Evolutionary conservation across 2,329 filamentous ascomycete genomes (phyloP).

Genomic region (Calonectria pauciramosa): DNA sequence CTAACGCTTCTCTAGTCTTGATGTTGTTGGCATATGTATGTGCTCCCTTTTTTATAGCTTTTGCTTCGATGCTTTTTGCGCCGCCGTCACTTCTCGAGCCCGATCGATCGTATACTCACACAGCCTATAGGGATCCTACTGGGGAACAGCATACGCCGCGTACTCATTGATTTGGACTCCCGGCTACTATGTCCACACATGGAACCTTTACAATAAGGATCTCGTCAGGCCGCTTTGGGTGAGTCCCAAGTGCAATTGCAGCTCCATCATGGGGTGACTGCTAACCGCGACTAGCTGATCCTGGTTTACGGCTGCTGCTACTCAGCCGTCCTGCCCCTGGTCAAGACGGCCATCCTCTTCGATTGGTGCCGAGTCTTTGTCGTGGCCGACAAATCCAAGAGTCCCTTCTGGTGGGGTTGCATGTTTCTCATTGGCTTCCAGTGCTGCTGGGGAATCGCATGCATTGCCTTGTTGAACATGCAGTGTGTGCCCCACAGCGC

Average conservation of each 20-base stretch:
- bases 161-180: slow-evolving; percentile 25
- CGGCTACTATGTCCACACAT: slow-evolving; percentile 28
- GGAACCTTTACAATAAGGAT: slow-evolving; percentile 23
- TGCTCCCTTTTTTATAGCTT: background rate
- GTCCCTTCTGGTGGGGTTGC: slow-evolving; percentile 28
- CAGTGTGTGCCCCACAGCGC: slow-evolving; percentile 27
- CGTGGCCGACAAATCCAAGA: slow-evolving; percentile 1
- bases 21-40: slow-evolving; percentile 27
- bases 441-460: slow-evolving; percentile 24
- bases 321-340: slow-evolving; percentile 21
- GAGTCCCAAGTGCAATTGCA: background rate
- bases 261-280: no score
- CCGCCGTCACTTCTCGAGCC: background rate
- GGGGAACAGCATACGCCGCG: slow-evolving; percentile 24
- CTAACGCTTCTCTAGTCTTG: slow-evolving; percentile 3
- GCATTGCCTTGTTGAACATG: slow-evolving; percentile 27
- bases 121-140: slow-evolving; percentile 21
- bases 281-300: slow-evolving; percentile 11
- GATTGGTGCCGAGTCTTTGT: slow-evolving; percentile 31
- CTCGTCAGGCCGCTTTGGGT: slow-evolving; percentile 22
- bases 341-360: slow-evolving; percentile 29
- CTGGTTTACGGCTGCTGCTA: slow-evolving; percentile 31
- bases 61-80: background rate
- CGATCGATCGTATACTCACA: slow-evolving; percentile 12
- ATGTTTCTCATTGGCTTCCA: slow-evolving; percentile 17